Percentiles rank a stretch among this genome's conserved stretches.
Conservation (phyloP, 331 rosid species). For the Saraca asoca region DNA sequence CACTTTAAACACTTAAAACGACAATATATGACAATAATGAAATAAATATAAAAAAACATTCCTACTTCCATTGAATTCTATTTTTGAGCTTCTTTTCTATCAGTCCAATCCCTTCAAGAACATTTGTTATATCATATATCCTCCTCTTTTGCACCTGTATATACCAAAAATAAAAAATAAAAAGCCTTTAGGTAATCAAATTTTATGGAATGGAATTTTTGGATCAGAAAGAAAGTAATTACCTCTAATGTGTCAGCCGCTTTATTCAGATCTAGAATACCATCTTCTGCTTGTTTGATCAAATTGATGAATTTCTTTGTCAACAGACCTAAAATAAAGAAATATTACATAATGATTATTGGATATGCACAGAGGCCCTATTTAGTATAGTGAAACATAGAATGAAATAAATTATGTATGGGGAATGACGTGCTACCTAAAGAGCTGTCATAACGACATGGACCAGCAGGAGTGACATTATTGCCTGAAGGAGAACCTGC, state of each 20-base stretch:
- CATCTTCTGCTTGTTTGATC: slow-evolving; percentile 96
- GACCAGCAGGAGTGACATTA: slow-evolving; percentile 86
- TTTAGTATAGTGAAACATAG: neutral
- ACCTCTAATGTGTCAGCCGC: slow-evolving; percentile 99
- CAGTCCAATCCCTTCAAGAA: slow-evolving; percentile 98
- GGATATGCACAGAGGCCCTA: no score
- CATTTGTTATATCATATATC: slow-evolving; percentile 97
- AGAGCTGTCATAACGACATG: slow-evolving; percentile 99
- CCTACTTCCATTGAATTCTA: slow-evolving; percentile 99
- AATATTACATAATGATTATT: slow-evolving; percentile 19
- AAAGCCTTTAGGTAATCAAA: slow-evolving; percentile 21
- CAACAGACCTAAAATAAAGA: slow-evolving; percentile 62
- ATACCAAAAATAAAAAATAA: neutral
- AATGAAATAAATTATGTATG: slow-evolving; percentile 26
- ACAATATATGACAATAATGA: slow-evolving; percentile 23
- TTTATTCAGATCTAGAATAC: slow-evolving; percentile 88
- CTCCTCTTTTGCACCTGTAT: slow-evolving; percentile 93
- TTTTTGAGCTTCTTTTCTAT: slow-evolving; percentile 97
- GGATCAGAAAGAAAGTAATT: slow-evolving; percentile 33
- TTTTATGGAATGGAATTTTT: slow-evolving; percentile 34
- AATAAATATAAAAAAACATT: slow-evolving; percentile 27
- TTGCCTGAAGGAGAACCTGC: slow-evolving; percentile 87
- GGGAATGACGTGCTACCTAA: slow-evolving; percentile 58
- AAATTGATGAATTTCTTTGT: slow-evolving; percentile 91
- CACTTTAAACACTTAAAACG: slow-evolving; percentile 33